A percentile compares a stretch with the other conserved stretches of the same genome.
Evolutionary conservation across 305 asterid genomes (phyloP).

Genomic region (Solanum hybrid): DNA sequence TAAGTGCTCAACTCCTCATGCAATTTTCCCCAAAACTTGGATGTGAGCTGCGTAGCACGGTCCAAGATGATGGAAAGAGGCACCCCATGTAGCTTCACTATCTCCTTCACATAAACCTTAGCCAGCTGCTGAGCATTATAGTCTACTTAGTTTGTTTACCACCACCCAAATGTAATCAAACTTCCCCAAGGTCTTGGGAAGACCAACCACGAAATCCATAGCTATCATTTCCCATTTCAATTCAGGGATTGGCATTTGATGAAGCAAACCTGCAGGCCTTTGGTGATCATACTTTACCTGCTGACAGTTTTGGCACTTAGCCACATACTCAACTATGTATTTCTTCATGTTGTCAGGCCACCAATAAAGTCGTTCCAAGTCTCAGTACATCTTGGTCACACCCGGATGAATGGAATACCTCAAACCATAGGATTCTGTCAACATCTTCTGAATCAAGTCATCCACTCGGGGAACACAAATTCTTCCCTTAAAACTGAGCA

Average conservation of each 20-base stretch:
- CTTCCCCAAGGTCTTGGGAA: neutral
- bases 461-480: neutral
- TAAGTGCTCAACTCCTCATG: neutral
- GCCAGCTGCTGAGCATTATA: neutral
- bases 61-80: neutral
- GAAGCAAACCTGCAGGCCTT: neutral
- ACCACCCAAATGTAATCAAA: neutral
- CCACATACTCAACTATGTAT: neutral
- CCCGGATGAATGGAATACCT: neutral
- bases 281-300: neutral
- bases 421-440: neutral
- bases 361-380: neutral
- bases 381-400: neutral
- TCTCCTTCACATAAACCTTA: neutral
- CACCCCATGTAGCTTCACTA: neutral
- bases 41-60: neutral
- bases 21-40: neutral
- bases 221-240: neutral
- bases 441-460: neutral
- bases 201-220: neutral
- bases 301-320: neutral
- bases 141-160: neutral
- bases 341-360: neutral
- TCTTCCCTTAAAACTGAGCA: neutral
- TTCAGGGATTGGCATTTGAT: neutral